Evolutionary conservation across 768 basidiomycete species (phyloP), one percentile per base, ranked within the genome.

Genomic region (Mycena metata): DNA sequence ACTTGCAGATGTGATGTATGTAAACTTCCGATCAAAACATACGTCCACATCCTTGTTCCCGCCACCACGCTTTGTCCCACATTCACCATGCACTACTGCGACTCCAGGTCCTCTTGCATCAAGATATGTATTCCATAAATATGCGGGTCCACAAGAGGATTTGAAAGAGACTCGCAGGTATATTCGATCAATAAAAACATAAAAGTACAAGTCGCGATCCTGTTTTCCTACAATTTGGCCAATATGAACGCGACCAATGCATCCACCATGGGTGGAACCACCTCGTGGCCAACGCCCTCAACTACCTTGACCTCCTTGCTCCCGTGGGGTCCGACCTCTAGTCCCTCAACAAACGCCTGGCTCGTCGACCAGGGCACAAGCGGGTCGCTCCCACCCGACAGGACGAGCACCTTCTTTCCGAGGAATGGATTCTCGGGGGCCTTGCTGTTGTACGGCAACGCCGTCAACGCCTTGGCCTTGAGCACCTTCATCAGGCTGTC

Each of bases 351-450:
- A 77, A 92, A 92, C 19, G 78, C 76, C 69, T 83, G 54, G 62
- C 88, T 88, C 19, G 85, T 82, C n/a, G 73, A 72, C 85, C 88
- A 90, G 13, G 92, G 93, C 19, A 95, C 94, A 17, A 92, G 73
- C 47, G 73, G 78, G 77, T 96, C 94, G 23, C 79, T 82, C 62
- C 72, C 85, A 0, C 94, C 94, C 0, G 89, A 89, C 5, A 96
- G 77, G 3, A 92, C 89, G 7, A 96, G 83, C 16, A 96, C 83
- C 73, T 88, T 88, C 81, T 94, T 95, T 1, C 88, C 90, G 5
- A 83, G 65, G 76, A 92, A 95, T 1, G 90, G 88, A 69, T 91
- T 91, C 12, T 76, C 58, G 2, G 58, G 67, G 39, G 80, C 83
- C 2, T 64, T 67, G 21, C 82, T 77, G 15, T 79, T 73, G 69